A percentile compares a stretch with the other conserved stretches of the same genome.
Conservation (phyloP, 129 eudicot genomes). For the Smallanthus sonchifolius region DNA sequence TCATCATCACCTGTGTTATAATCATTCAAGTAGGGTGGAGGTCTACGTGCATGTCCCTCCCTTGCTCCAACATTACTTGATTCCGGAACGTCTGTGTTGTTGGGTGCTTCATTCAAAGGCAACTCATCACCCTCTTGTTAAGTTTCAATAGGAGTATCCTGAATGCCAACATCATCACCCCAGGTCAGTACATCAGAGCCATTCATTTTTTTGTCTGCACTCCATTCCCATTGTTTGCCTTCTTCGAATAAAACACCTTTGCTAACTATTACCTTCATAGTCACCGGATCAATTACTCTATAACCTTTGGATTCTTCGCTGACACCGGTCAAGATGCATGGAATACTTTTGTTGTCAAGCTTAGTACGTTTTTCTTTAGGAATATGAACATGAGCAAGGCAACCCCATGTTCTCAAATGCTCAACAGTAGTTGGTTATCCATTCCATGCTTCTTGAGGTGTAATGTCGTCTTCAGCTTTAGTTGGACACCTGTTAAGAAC, state of each 20-base stretch:
- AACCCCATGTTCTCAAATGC: not conserved
- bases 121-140: not conserved
- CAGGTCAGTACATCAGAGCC: not conserved
- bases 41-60: not conserved
- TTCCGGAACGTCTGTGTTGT: not conserved
- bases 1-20: not conserved
- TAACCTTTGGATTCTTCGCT: not conserved
- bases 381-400: too few relatives aligned
- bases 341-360: not conserved
- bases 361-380: too few relatives aligned
- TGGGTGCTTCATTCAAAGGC: not conserved
- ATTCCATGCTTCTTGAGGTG: not conserved
- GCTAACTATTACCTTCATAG: not conserved
- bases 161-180: not conserved
- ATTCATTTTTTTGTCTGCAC: not conserved
- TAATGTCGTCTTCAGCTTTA: too few relatives aligned
- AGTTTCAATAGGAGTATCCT: not conserved
- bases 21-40: not conserved
- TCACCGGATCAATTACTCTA: not conserved
- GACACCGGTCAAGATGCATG: not conserved
- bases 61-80: not conserved
- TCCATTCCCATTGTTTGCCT: not conserved
- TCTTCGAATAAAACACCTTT: not conserved
- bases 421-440: not conserved
- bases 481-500: not conserved